Conservation (phyloP, 2,329 filamentous ascomycete genomes). For the Sphaerulina populicola region DNA sequence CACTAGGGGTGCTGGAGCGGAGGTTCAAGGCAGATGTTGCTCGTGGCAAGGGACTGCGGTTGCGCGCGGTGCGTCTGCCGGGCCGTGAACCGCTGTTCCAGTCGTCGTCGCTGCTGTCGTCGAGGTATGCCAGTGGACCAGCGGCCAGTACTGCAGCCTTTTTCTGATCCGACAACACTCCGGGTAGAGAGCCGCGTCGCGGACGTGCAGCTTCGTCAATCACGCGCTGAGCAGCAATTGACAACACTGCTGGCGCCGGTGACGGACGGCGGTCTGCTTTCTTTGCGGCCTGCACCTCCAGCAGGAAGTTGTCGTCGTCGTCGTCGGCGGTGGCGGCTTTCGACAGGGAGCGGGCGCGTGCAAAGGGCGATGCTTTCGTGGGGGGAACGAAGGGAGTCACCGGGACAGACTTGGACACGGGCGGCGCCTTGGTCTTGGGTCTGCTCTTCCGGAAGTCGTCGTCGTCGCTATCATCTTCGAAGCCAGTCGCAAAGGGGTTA, state of each 20-base stretch:
- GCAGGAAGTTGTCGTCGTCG: slow-evolving; percentile 29
- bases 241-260: slow-evolving; percentile 23
- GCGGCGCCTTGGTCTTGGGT: slow-evolving; percentile 22
- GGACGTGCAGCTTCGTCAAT: slow-evolving; percentile 13
- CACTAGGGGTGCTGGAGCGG: slow-evolving; percentile 24
- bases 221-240: slow-evolving; percentile 15
- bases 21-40: slow-evolving; percentile 13
- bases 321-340: slow-evolving; percentile 19
- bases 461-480: slow-evolving; percentile 30
- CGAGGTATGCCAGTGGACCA: slow-evolving; percentile 28
- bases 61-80: slow-evolving; percentile 18
- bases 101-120: slow-evolving; percentile 29
- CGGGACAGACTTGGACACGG: slow-evolving; percentile 17
- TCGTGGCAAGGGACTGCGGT: slow-evolving; percentile 27
- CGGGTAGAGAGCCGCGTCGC: slow-evolving; percentile 21
- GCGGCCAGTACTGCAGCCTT: slow-evolving; percentile 26
- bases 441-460: slow-evolving; percentile 21
- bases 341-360: slow-evolving; percentile 14
- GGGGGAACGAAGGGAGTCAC: slow-evolving; percentile 6
- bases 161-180: slow-evolving; percentile 14
- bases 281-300: slow-evolving; percentile 18
- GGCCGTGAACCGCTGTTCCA: slow-evolving; percentile 15
- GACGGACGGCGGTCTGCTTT: slow-evolving; percentile 25
- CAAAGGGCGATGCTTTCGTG: slow-evolving; percentile 16
- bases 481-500: slow-evolving; percentile 30